Percentiles rank a stretch among this genome's conserved stretches.
Evolutionary conservation across 2,329 filamentous ascomycete species (phyloP).

Genomic region (Phoma sp.): DNA sequence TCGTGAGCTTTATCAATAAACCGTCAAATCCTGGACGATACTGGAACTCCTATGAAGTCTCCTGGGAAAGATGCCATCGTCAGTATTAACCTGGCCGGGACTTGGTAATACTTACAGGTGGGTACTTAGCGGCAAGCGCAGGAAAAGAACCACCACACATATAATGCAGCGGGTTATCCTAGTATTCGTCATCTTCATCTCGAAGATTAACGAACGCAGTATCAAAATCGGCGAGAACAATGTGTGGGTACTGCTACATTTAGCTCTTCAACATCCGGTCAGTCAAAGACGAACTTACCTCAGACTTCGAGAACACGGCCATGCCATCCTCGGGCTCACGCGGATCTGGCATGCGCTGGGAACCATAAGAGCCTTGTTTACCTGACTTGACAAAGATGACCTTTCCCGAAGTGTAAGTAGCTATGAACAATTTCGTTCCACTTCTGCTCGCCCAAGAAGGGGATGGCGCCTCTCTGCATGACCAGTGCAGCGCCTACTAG

Average conservation of each 20-base stretch:
- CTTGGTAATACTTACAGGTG: neutral
- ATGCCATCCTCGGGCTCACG: neutral
- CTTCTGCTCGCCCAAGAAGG: neutral
- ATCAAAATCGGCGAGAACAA: slow-evolving; percentile 14
- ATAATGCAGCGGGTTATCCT: slow-evolving; percentile 10
- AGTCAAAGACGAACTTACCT: neutral
- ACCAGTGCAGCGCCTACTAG: slow-evolving; percentile 1
- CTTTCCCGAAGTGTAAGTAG: slow-evolving; percentile 2
- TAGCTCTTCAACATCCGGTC: neutral
- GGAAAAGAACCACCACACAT: neutral
- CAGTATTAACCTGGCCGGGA: no score
- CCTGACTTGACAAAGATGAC: slow-evolving; percentile 6
- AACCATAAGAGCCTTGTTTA: neutral
- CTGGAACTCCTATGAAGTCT: neutral
- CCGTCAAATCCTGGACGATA: neutral
- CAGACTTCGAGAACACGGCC: neutral
- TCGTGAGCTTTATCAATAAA: neutral
- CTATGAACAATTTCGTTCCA: slow-evolving; percentile 13
- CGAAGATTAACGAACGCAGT: slow-evolving; percentile 14
- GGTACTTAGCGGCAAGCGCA: neutral
- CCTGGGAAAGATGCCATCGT: neutral
- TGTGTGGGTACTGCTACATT: neutral
- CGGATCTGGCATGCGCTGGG: neutral
- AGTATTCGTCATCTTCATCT: neutral
- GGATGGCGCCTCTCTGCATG: neutral